phyloP scores from a whole-genome alignment of 805 yeast genomes.

The Yamadazyma philogaea region DNA sequence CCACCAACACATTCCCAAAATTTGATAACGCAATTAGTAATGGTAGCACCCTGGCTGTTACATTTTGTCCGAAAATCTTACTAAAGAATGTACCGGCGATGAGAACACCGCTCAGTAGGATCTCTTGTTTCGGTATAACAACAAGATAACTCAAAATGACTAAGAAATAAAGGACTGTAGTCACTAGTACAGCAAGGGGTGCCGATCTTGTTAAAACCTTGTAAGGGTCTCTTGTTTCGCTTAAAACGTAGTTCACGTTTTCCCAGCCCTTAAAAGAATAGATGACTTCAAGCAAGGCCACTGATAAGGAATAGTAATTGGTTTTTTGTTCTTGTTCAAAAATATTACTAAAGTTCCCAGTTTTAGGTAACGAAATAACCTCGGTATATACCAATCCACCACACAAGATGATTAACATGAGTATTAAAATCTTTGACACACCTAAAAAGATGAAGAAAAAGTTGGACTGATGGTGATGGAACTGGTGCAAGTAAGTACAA shows the following conservation, averaged over 20 bases:
- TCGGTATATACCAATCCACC: constrained; percentile 45
- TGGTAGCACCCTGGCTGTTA: constrained; percentile 50
- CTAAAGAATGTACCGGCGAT: constrained; percentile 62
- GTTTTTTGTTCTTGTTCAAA: constrained; percentile 33
- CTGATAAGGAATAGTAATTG: constrained; percentile 47
- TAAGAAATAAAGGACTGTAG: constrained; percentile 52
- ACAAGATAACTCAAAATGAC: constrained; percentile 58
- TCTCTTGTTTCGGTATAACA: constrained; percentile 47
- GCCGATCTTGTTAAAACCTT: constrained; percentile 59
- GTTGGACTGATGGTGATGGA: constrained; percentile 49
- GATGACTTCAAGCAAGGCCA: constrained; percentile 56
- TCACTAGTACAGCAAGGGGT: constrained; percentile 52
- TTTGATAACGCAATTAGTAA: constrained; percentile 58
- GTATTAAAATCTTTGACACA: constrained; percentile 48
- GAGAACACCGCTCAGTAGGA: constrained; percentile 54
- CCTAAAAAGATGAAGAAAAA: constrained; percentile 54
- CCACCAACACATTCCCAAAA: constrained; percentile 63
- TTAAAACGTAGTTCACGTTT: constrained; percentile 60
- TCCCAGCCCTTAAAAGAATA: constrained; percentile 73
- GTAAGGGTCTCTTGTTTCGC: constrained; percentile 56
- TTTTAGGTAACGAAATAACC: constrained; percentile 19
- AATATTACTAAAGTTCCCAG: constrained; percentile 27
- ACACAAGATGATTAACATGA: constrained; percentile 45
- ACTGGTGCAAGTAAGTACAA: constrained; percentile 46
- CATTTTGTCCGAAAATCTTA: constrained; percentile 54